Base-by-base conservation (phyloP, 225 moss, liverwort and hornwort species). In the Polytrichum formosum region DNA sequence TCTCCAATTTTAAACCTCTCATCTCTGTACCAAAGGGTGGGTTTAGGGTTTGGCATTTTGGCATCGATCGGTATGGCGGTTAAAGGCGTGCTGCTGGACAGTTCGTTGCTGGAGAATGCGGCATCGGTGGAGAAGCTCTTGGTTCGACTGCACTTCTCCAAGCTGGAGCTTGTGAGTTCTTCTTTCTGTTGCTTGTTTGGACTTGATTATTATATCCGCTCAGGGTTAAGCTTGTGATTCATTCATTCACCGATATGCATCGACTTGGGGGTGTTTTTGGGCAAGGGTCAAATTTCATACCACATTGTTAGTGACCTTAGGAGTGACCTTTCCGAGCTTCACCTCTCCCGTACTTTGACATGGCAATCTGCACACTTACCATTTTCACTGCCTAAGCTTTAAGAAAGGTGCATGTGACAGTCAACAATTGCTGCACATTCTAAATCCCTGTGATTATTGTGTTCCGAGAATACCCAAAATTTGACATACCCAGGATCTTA, bases 51-150 rank as follows among this genome's bases (percentile, higher is more conserved):
- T 16, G 46, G 46, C 46, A 46, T 46, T 46, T 46, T 46, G 46
- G 28, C n/a, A 4, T 16, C 9, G 26, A 17, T 4, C 37, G 73
- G 31, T 61, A 85, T 85, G 86, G 77, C 74, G 55, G 33, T 77
- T 56, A 64, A 69, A 73, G 86, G 82, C 0, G 64, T 86, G 10
- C 63, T 86, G 33, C 56, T 83, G 73, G 78, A 78, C 70, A 77
- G 80, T 53, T 61, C 83, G 37, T 69, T 86, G 62, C 75, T 86
- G 56, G 75, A 73, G 25, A 65, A 61, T 6, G 67, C 83, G 35
- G 69, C 71, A 7, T 75, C 86, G 1, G 46, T 54, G 71, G 86
- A 86, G 78, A 83, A 80, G 54, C 68, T 86, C 66, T 54, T 86
- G 65, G 63, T 77, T 33, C 86, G 86, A 19, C 71, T 83, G 58